Conservation (phyloP, 345 rosid genomes). For the Salix dunnii region DNA sequence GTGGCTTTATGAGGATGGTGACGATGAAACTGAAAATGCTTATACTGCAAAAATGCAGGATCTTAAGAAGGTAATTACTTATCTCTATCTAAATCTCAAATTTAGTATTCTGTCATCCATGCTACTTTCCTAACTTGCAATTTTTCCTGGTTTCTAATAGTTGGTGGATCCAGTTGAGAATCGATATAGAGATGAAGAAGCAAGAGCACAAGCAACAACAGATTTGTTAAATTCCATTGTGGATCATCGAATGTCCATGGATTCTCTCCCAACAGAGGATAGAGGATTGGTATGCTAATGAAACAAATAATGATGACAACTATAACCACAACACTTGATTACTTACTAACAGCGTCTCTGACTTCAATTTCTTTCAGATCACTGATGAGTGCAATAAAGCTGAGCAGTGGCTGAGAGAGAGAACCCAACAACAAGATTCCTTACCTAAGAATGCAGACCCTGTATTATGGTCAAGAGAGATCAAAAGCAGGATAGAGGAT, state of each 20-base stretch:
- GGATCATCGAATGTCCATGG: slow-evolving; percentile 42
- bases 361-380: slow-evolving; percentile 38
- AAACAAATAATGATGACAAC: slow-evolving; percentile 2
- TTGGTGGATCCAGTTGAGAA: slow-evolving; percentile 63
- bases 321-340: neutral
- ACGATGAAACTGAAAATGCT: slow-evolving; percentile 65
- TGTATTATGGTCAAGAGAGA: slow-evolving; percentile 54
- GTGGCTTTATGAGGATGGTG: slow-evolving; percentile 85
- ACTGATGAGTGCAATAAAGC: slow-evolving; percentile 58
- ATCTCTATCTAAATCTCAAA: neutral
- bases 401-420: slow-evolving; percentile 67
- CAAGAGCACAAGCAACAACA: slow-evolving; percentile 50
- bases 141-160: slow-evolving; percentile 21
- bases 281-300: slow-evolving; percentile 43
- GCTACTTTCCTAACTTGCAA: neutral
- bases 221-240: slow-evolving; percentile 47
- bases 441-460: slow-evolving; percentile 52
- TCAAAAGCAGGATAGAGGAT: slow-evolving; percentile 51
- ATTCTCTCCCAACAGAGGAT: slow-evolving; percentile 47
- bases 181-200: slow-evolving; percentile 63
- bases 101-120: neutral
- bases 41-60: slow-evolving; percentile 53
- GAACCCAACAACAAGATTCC: slow-evolving; percentile 44
- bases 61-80: slow-evolving; percentile 47
- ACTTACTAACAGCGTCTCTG: neutral